These are phyloP conservation scores for Penicillium waksmanii DNA, from an alignment of 495 filamentous ascomycete genomes.

Conservation along the genomic window DNA sequence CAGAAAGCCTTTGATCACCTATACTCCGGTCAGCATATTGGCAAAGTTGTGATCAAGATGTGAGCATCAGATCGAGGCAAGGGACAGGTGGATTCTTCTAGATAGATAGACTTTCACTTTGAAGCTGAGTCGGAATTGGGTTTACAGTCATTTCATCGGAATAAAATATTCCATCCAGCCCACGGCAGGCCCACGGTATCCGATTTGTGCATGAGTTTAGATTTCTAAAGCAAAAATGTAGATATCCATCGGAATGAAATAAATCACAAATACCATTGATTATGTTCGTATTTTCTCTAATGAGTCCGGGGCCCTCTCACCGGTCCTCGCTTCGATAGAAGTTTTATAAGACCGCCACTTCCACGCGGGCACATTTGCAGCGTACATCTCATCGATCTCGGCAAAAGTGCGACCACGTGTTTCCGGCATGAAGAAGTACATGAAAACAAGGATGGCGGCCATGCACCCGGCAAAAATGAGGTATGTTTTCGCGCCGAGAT, in stretches of 20 bases:
- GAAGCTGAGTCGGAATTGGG: too few species aligned
- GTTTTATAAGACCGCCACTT: slow-evolving; percentile 41
- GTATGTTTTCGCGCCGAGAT: slow-evolving; percentile 43
- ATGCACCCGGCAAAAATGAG: slow-evolving; percentile 44
- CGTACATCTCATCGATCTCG: slow-evolving; percentile 60
- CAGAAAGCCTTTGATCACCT: slow-evolving; percentile 8
- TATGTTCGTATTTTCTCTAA: background rate
- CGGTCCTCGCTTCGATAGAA: slow-evolving; percentile 23
- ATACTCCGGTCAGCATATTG: slow-evolving; percentile 4
- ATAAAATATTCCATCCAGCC: too few species aligned
- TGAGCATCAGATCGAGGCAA: background rate
- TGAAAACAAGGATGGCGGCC: slow-evolving; percentile 48
- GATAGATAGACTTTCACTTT: too few species aligned
- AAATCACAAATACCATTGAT: background rate
- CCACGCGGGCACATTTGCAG: slow-evolving; percentile 47
- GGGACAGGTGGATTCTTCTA: background rate
- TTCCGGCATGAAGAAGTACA: slow-evolving; percentile 56
- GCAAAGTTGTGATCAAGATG: slow-evolving; percentile 1
- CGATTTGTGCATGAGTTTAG: background rate
- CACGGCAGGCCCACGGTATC: too few species aligned
- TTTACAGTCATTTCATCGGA: too few species aligned
- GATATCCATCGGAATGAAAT: background rate
- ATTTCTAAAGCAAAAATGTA: background rate
- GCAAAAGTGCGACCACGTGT: slow-evolving; percentile 55
- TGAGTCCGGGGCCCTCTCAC: slow-evolving; percentile 2